phyloP scores from a whole-genome alignment of 2,329 filamentous ascomycete genomes.

The Penicillium sp. region DNA sequence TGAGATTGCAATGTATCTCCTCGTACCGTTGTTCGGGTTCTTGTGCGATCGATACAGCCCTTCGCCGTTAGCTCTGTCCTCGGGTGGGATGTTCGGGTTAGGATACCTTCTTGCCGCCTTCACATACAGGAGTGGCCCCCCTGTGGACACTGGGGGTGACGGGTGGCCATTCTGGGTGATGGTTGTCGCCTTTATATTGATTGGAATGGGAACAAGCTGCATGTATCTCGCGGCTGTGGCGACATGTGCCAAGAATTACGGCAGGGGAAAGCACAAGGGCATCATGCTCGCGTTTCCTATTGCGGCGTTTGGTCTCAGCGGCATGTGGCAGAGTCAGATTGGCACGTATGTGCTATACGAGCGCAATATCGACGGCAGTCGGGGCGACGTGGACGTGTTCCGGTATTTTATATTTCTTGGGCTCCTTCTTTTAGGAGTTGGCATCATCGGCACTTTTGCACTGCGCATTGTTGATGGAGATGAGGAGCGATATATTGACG shows the following conservation, averaged over 20 bases:
- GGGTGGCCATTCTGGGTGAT: constrained; percentile 77
- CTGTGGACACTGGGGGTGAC: constrained; percentile 49
- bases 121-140: constrained; percentile 64
- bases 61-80: constrained; percentile 68
- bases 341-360: constrained; percentile 76
- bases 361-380: constrained; percentile 58
- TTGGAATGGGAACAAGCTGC: constrained; percentile 78
- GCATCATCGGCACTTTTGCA: constrained; percentile 69
- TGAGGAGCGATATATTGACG: constrained; percentile 73
- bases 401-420: constrained; percentile 85
- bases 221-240: constrained; percentile 93
- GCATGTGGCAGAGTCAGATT: constrained; percentile 92
- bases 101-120: constrained; percentile 83
- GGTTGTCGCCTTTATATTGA: constrained; percentile 76
- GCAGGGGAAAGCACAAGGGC: constrained; percentile 79
- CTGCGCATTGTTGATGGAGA: constrained; percentile 79
- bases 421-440: constrained; percentile 65
- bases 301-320: constrained; percentile 86
- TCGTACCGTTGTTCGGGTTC: constrained; percentile 86
- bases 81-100: constrained; percentile 69
- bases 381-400: constrained; percentile 68
- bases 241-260: constrained; percentile 97
- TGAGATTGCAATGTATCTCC: constrained; percentile 84
- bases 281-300: constrained; percentile 87
- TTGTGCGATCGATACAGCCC: constrained; percentile 87